These are phyloP conservation scores for Annulohypoxylon moriforme DNA, from an alignment of 495 filamentous ascomycete genomes.

Conservation along the genomic window DNA sequence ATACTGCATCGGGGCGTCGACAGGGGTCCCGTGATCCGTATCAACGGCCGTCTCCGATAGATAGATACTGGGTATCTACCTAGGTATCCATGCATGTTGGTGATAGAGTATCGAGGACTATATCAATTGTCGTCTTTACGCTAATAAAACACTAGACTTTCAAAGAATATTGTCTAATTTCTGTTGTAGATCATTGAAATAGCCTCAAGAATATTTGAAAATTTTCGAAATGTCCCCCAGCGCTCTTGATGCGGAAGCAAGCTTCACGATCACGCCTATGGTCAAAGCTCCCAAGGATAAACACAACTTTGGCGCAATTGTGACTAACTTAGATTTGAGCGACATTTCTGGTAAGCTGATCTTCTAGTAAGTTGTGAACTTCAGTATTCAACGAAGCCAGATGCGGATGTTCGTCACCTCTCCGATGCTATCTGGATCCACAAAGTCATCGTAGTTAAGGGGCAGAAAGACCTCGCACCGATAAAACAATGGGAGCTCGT, in stretches of 20 bases:
- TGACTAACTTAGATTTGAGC: conserved; percentile 47
- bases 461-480: conserved; percentile 51
- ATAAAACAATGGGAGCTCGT: conserved; percentile 58
- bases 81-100: conserved; percentile 23
- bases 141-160: background rate
- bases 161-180: background rate
- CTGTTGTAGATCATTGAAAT: background rate
- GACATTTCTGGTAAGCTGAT: conserved; percentile 39
- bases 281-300: conserved; percentile 40
- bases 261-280: conserved; percentile 38
- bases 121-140: background rate
- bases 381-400: conserved; percentile 28
- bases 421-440: conserved; percentile 54
- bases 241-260: conserved; percentile 25
- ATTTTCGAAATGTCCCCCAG: conserved; percentile 34
- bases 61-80: background rate
- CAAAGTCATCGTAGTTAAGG: conserved; percentile 55
- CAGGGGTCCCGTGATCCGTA: conserved; percentile 22
- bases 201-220: background rate
- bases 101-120: conserved; percentile 19
- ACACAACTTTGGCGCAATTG: conserved; percentile 44
- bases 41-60: conserved; percentile 40
- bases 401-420: conserved; percentile 51
- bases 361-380: background rate
- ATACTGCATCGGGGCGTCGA: conserved; percentile 16